These are phyloP conservation scores for Trichoderma brevicompactum DNA, from an alignment of 2,329 filamentous ascomycete genomes.

Conservation along the genomic window DNA sequence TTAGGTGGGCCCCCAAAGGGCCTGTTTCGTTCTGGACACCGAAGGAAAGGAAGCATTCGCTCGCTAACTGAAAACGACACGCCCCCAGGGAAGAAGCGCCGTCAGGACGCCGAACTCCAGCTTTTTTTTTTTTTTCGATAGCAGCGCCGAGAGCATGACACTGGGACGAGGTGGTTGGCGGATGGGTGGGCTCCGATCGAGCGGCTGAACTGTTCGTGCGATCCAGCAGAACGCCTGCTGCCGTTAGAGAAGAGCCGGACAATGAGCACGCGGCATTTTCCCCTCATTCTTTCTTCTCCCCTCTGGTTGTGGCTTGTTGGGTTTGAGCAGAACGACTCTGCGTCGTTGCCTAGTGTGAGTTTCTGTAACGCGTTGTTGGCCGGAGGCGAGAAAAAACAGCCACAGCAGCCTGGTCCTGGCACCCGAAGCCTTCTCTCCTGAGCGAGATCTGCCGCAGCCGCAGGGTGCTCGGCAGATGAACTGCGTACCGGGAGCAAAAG, in stretches of 20 bases:
- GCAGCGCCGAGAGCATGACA: conserved; percentile 27
- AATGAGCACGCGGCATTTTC: conserved; percentile 27
- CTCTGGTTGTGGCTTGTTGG: neutral
- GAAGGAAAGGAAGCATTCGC: conserved; percentile 20
- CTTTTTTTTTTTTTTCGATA: conserved; percentile 18
- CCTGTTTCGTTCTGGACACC: conserved; percentile 27
- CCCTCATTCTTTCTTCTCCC: conserved; percentile 1
- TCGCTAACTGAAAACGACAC: conserved; percentile 21
- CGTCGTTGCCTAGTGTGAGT: too few species aligned
- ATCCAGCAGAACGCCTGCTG: conserved; percentile 20
- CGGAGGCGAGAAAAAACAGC: neutral
- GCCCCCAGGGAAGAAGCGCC: conserved; percentile 15
- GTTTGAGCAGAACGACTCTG: neutral
- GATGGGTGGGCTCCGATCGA: conserved; percentile 15
- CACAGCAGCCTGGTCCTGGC: neutral
- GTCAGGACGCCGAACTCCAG: conserved; percentile 17
- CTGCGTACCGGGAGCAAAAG: conserved; percentile 22
- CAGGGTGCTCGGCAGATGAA: conserved; percentile 28
- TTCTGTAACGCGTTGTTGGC: neutral
- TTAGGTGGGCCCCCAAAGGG: conserved; percentile 19
- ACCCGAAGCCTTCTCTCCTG: neutral
- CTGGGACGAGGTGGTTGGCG: conserved; percentile 23
- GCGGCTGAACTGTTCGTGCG: conserved; percentile 26
- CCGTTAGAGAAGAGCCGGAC: conserved; percentile 3
- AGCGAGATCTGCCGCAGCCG: conserved; percentile 25